Evolutionary conservation across 75 land plant species (phyloP).

Genomic region (Pinus tabuliformis): DNA sequence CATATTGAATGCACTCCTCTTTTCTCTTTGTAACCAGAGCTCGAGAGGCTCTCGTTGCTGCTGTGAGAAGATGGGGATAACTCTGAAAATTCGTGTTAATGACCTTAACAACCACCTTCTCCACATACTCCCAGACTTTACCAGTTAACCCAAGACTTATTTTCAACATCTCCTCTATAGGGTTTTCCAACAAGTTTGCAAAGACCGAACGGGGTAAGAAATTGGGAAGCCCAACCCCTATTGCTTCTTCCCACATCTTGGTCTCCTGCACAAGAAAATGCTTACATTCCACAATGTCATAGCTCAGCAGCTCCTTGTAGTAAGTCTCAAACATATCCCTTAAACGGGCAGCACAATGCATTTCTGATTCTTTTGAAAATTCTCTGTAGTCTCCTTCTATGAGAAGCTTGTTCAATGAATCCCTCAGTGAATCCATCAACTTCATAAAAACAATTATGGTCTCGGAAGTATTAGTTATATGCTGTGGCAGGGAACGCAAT

Average conservation of each 20-base stretch:
- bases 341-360: slow-evolving; percentile 34
- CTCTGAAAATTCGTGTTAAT: neutral
- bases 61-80: slow-evolving; percentile 2
- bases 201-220: slow-evolving; percentile 14
- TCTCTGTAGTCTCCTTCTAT: slow-evolving; percentile 41
- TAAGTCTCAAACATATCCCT: neutral
- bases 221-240: slow-evolving; percentile 16
- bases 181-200: neutral
- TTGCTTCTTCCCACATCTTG: slow-evolving; percentile 2
- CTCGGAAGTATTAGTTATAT: slow-evolving; percentile 13
- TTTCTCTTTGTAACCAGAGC: neutral
- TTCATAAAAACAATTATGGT: slow-evolving; percentile 28
- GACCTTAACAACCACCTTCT: slow-evolving; percentile 9
- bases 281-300: neutral
- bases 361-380: slow-evolving; percentile 22
- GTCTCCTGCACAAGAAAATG: slow-evolving; percentile 6
- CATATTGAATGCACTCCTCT: neutral
- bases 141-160: neutral
- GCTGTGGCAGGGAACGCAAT: slow-evolving; percentile 28
- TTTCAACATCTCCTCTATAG: slow-evolving; percentile 1
- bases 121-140: slow-evolving; percentile 6
- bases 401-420: slow-evolving; percentile 14
- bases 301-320: slow-evolving; percentile 10
- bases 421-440: neutral
- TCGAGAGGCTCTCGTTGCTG: neutral